These are phyloP conservation scores for Ophiostoma himal-ulmi DNA, from an alignment of 2,329 filamentous ascomycete genomes.

Conservation along the genomic window DNA sequence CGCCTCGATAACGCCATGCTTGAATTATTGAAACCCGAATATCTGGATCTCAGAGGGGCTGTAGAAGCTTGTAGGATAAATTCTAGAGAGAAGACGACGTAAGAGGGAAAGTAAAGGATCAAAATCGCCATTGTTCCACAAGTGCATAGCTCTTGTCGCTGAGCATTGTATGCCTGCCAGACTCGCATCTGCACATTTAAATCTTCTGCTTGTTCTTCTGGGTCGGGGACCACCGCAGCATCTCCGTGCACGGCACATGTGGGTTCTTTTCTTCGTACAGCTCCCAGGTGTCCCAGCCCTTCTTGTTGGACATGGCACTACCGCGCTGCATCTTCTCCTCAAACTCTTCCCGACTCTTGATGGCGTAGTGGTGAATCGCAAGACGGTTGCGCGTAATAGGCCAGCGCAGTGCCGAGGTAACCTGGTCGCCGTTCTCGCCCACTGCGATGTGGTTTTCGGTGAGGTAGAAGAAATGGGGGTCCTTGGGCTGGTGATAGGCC, in stretches of 20 bases:
- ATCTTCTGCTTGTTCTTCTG: neutral
- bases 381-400: conserved; percentile 22
- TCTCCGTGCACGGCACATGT: conserved; percentile 19
- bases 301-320: conserved; percentile 25
- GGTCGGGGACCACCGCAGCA: conserved; percentile 23
- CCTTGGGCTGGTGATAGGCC: conserved; percentile 16
- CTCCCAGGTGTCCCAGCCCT: conserved; percentile 20
- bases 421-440: conserved; percentile 22
- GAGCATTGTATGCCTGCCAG: neutral
- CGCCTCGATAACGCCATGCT: conserved; percentile 6
- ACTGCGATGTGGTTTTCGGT: conserved; percentile 16
- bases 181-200: neutral
- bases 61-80: neutral
- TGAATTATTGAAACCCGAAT: neutral
- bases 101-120: neutral
- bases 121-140: neutral
- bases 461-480: conserved; percentile 22
- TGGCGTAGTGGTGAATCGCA: conserved; percentile 22
- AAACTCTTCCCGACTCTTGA: conserved; percentile 23
- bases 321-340: conserved; percentile 24
- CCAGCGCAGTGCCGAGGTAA: conserved; percentile 4
- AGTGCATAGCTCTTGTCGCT: neutral
- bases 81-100: neutral
- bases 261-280: conserved; percentile 16
- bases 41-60: neutral